Evolutionary conservation across 208 protist species (phyloP).

Genomic region (Sergeia podlipaevii): DNA sequence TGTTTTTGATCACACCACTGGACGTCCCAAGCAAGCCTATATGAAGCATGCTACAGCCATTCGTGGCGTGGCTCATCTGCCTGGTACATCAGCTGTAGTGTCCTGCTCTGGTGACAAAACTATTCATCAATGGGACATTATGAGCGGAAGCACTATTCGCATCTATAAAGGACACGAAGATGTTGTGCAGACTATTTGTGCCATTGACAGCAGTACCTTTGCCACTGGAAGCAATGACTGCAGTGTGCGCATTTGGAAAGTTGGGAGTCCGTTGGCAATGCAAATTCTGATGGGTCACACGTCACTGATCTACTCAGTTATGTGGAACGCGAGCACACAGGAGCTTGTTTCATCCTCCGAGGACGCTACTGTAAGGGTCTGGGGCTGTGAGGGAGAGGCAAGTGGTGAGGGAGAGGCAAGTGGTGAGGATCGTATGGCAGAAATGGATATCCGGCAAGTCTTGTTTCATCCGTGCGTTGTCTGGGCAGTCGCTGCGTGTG

Average conservation of each 20-base stretch:
- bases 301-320: constrained; percentile 68
- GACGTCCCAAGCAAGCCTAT: constrained; percentile 45
- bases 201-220: constrained; percentile 41
- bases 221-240: constrained; percentile 66
- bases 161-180: constrained; percentile 57
- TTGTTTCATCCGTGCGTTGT: constrained; percentile 87
- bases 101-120: constrained; percentile 82
- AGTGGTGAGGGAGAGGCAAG: not conserved
- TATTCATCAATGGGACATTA: constrained; percentile 62
- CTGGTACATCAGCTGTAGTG: constrained; percentile 39
- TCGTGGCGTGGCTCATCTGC: constrained; percentile 54
- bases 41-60: constrained; percentile 52
- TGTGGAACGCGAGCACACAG: constrained; percentile 29
- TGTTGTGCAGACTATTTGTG: constrained; percentile 61
- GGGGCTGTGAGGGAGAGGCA: constrained; percentile 12
- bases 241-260: constrained; percentile 49
- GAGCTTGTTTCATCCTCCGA: constrained; percentile 83
- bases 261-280: constrained; percentile 7
- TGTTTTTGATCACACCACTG: constrained; percentile 61
- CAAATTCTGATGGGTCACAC: constrained; percentile 41
- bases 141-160: constrained; percentile 34
- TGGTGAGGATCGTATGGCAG: not conserved
- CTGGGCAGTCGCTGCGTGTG: constrained; percentile 69
- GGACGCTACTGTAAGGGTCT: constrained; percentile 86
- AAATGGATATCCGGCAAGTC: constrained; percentile 40